Evolutionary conservation across 306 rosid genomes (phyloP), one percentile per base, ranked within the genome.

Genomic region (Ceratonia siliqua): DNA sequence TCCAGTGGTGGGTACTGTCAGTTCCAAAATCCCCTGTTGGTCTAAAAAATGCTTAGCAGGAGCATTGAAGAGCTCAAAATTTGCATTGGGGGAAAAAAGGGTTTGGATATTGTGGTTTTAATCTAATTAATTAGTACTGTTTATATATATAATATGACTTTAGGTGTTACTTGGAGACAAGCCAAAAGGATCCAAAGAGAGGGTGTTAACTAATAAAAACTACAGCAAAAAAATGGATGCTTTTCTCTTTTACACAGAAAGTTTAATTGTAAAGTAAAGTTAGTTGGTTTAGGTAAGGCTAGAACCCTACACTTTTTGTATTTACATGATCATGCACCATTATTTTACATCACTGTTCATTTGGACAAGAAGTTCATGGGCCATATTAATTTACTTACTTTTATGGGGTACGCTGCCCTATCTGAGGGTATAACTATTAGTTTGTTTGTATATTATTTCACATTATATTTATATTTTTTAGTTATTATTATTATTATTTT

Each of bases 261-360:
- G 48, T 70, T 43, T 38, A 74, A 50, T 76, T 56, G 58, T 73
- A 30, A 30, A 70, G 57, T 83, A 53, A 52, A 56, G 85, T 82
- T 81, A 78, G 92, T 78, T 84, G 91, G 89, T 81, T 91, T 84
- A 82, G 94, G 89, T 84, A 78, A 76, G 82, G 67, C 57, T 76
- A 50, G 15, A 66, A 62, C 42, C 83, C 90, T 84, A 54, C 76
- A 78, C 76, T 56, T 54, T 67, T 81, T 91, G 94, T 88, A 88
- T 48, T 79, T 18, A 33, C 14, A 72, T 57, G 64, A 12, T 1
- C 0, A 59, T 62, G 70, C 69, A 78, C 62, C 27, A 68, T 73
- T 78, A 63, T 64, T 73, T 27, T 64, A 70, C 62, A 68, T 54
- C 39, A 24, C 30, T 70, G 21, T 72, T 48, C 43, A 38, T 75